A percentile compares a stretch with the other conserved stretches of the same genome.
These are phyloP conservation scores for Cercophora newfieldiana DNA, from an alignment of 495 filamentous ascomycete genomes.

Conservation along the genomic window DNA sequence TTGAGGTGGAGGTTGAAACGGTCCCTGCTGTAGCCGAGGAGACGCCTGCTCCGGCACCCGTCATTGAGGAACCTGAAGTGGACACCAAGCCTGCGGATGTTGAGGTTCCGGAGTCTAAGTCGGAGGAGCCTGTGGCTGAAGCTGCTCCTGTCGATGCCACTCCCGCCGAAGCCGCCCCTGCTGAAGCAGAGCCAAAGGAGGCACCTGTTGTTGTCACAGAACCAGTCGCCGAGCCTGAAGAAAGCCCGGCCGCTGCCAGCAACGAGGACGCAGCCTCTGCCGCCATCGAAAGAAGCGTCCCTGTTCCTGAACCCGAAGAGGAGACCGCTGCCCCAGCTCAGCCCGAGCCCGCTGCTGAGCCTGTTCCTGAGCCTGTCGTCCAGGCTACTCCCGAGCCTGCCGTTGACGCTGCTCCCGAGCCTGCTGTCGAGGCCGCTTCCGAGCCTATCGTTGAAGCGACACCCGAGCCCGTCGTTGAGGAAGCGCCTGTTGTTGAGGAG, in stretches of 20 bases:
- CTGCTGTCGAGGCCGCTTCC: constrained; percentile 21
- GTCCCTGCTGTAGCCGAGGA: too few relatives aligned
- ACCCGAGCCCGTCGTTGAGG: background rate
- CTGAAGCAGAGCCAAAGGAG: constrained; percentile 13
- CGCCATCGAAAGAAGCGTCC: background rate
- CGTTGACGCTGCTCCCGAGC: constrained; percentile 5
- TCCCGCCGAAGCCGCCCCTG: background rate
- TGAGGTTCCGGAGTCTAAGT: too few relatives aligned
- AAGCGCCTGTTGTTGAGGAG: constrained; percentile 24
- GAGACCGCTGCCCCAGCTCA: background rate
- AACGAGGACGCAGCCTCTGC: too few relatives aligned
- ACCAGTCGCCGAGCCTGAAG: constrained; percentile 10
- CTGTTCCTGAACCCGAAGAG: background rate
- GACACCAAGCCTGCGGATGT: too few relatives aligned
- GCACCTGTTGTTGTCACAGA: constrained; percentile 13
- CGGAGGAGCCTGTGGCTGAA: background rate
- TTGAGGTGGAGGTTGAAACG: too few relatives aligned
- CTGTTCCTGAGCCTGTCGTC: background rate
- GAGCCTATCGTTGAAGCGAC: background rate
- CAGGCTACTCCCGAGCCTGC: background rate
- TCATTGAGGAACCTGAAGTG: too few relatives aligned
- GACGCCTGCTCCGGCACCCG: too few relatives aligned
- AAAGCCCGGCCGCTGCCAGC: too few relatives aligned
- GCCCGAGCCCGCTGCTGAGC: background rate
- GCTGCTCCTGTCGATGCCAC: too few relatives aligned